Conservation (phyloP, 345 rosid species). For the Populus nigra region DNA sequence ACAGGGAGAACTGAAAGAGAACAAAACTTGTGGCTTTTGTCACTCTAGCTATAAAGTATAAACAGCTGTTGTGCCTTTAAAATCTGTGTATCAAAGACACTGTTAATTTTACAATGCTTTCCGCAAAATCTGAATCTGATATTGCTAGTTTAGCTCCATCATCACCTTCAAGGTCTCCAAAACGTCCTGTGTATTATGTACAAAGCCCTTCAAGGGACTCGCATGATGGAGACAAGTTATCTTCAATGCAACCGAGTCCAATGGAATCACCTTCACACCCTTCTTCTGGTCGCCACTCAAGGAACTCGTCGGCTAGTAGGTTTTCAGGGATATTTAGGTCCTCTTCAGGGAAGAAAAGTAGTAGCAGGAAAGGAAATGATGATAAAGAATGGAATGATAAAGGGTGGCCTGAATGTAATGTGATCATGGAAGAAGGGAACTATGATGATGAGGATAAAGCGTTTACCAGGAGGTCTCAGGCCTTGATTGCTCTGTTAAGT, state of each 20-base stretch:
- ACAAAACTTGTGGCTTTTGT: neutral
- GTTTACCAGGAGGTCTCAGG: conserved; percentile 55
- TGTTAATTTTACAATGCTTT: conserved; percentile 34
- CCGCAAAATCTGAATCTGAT: conserved; percentile 73
- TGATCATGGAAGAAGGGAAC: conserved; percentile 68
- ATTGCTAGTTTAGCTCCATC: conserved; percentile 73
- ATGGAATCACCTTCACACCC: conserved; percentile 88
- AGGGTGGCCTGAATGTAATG: conserved; percentile 76
- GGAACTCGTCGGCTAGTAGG: conserved; percentile 79
- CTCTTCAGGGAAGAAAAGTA: conserved; percentile 56
- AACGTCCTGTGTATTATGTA: conserved; percentile 64
- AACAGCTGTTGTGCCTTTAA: neutral
- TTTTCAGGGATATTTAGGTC: conserved; percentile 82
- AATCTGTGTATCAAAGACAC: neutral
- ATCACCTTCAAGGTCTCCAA: conserved; percentile 77
- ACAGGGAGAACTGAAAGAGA: neutral
- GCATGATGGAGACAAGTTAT: conserved; percentile 83
- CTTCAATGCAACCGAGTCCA: conserved; percentile 68
- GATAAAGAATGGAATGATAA: conserved; percentile 52
- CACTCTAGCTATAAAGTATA: neutral
- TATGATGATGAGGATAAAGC: conserved; percentile 65
- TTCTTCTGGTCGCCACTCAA: conserved; percentile 71
- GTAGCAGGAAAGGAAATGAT: conserved; percentile 36
- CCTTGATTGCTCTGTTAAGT: conserved; percentile 48
- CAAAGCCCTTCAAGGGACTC: conserved; percentile 94